Base-by-base conservation (phyloP, 345 rosid genomes). In the Adansonia digitata region DNA sequence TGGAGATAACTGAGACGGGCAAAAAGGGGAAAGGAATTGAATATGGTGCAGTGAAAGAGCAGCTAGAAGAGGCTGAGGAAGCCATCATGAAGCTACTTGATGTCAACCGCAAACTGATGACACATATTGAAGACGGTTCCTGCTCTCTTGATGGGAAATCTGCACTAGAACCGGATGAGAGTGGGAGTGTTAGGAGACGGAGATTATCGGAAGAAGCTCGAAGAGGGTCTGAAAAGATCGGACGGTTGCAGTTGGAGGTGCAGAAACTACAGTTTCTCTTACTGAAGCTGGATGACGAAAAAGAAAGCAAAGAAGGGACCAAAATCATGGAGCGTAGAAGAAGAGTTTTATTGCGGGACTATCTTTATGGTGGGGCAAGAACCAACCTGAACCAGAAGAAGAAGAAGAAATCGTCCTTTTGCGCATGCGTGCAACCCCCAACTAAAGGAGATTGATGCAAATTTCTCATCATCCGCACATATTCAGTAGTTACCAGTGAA, bases 231-330 rank as follows among this genome's bases (percentile, higher is more conserved):
- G 98, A 96, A 85, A 93, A 87, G 86, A 88, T 90, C 12, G 94
- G 97, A 22, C 82, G 92, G 75, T 81, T 96, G 82, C 97, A 96
- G 81, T 64, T 92, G 78, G 98, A 96, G 87, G 88, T 93, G 83
- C 97, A 92, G 86, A 93, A 90, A 80, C 61, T 96, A 67, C 98
- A 92, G 86, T 86, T 85, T 79, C 79, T 93, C 56, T 74, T 96
- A 51, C 63, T 88, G 81, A 92, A 90, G 83, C 75, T 90, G 12
- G 97, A 95, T 15, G 94, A 81, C 61, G 90, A 88, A 59, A 86
- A 85, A 77, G 88, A 82, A 79, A 82, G 88, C 76, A 77, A 75
- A 73, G 93, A 84, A 0, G 85, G 76, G 75, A 72, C 88, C 46
- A 86, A 81, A 81, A 64, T 73, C 12, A 18, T 77, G 0, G 94